Percentiles rank a stretch among this genome's conserved stretches.
Conservation (phyloP, 1,284 basidiomycete species). For the Apiotrichum sp. region DNA sequence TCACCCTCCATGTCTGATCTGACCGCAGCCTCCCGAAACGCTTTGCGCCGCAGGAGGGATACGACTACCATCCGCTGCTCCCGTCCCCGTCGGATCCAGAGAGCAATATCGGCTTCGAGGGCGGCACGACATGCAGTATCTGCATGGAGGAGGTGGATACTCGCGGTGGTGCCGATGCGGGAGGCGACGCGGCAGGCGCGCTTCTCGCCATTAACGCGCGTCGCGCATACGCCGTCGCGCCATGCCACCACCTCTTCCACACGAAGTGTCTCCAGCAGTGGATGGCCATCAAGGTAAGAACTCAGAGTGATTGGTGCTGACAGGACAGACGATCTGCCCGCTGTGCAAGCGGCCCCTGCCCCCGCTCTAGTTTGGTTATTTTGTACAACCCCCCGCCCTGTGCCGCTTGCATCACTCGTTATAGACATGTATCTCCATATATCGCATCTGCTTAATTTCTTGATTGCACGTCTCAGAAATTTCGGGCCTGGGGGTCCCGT, state of each 20-base stretch:
- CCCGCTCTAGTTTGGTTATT: slow-evolving; percentile 53
- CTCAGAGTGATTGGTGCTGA: background rate
- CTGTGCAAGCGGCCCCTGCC: slow-evolving; percentile 74
- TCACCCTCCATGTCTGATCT: background rate
- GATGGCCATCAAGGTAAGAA: slow-evolving; percentile 73
- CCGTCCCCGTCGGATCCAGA: slow-evolving; percentile 61
- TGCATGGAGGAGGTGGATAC: slow-evolving; percentile 79
- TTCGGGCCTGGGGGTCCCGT: too few species aligned
- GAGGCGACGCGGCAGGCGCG: slow-evolving; percentile 32
- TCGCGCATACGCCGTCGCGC: slow-evolving; percentile 73
- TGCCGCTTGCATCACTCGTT: too few species aligned
- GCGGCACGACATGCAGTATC: slow-evolving; percentile 76
- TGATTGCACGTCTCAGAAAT: too few species aligned
- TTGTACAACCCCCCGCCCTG: too few species aligned
- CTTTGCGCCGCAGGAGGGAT: slow-evolving; percentile 57
- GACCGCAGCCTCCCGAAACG: slow-evolving; percentile 1
- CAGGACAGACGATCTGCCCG: slow-evolving; percentile 71
- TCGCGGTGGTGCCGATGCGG: slow-evolving; percentile 39
- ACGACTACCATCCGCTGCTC: slow-evolving; percentile 77
- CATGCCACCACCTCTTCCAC: slow-evolving; percentile 84
- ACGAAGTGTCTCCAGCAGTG: slow-evolving; percentile 77
- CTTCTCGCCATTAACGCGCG: slow-evolving; percentile 49
- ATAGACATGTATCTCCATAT: too few species aligned
- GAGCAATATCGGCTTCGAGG: slow-evolving; percentile 51
- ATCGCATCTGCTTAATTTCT: too few species aligned